These are phyloP conservation scores for Candida boleticola DNA, from an alignment of 805 yeast species.

Conservation along the genomic window DNA sequence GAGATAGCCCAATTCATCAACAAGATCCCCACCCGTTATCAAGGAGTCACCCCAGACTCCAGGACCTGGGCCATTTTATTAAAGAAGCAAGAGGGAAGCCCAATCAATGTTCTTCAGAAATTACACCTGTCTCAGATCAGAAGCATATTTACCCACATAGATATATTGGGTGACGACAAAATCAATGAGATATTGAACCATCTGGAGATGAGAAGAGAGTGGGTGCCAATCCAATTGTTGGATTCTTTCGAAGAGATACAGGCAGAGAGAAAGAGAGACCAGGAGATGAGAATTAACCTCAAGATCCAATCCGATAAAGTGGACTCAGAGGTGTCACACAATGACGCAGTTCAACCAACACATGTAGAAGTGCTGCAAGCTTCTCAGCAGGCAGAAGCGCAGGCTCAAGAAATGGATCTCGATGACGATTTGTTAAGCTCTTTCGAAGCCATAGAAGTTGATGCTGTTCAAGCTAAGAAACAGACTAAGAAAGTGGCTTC, in stretches of 20 bases:
- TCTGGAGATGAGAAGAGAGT: slow-evolving; percentile 20
- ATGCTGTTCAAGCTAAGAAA: neutral
- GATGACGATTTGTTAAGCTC: neutral
- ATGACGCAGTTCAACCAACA: no score
- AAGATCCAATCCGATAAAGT: slow-evolving; percentile 3
- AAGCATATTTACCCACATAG: slow-evolving; percentile 47
- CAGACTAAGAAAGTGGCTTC: neutral
- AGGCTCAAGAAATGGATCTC: slow-evolving; percentile 5
- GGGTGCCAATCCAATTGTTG: slow-evolving; percentile 33
- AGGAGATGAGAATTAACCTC: slow-evolving; percentile 11
- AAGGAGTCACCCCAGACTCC: slow-evolving; percentile 41
- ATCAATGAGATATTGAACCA: slow-evolving; percentile 26
- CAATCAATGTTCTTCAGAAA: slow-evolving; percentile 5
- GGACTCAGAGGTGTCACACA: no score
- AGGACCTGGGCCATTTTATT: slow-evolving; percentile 53
- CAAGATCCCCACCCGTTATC: slow-evolving; percentile 22
- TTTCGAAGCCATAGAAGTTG: neutral
- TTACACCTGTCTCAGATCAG: slow-evolving; percentile 11
- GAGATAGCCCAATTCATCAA: slow-evolving; percentile 46
- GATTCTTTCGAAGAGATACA: slow-evolving; percentile 20
- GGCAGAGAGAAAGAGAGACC: slow-evolving; percentile 4
- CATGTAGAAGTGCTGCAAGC: no score
- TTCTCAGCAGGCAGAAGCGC: slow-evolving; percentile 13
- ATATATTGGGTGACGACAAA: slow-evolving; percentile 51
- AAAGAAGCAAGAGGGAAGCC: slow-evolving; percentile 6